Evolutionary conservation across 129 eudicot genomes (phyloP).

Genomic region (Tagetes erecta): DNA sequence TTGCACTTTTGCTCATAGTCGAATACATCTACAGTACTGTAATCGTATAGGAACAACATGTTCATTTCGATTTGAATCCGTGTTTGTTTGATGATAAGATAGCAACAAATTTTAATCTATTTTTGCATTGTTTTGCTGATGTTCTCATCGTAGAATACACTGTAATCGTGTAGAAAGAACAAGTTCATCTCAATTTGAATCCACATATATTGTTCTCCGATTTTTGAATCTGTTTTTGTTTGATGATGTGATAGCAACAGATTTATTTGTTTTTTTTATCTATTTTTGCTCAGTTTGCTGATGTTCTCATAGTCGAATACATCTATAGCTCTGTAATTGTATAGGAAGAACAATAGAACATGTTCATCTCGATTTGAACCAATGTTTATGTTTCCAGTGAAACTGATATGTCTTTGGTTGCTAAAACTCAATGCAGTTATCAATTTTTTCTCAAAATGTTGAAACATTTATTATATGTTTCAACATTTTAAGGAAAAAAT

Average conservation of each 20-base stretch:
- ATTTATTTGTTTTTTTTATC: background rate
- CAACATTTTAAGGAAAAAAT: background rate
- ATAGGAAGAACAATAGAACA: constrained; percentile 11
- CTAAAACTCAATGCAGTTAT: constrained; percentile 1
- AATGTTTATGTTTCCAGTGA: background rate
- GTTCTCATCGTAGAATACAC: too few species aligned
- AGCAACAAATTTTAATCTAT: too few species aligned
- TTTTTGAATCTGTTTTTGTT: background rate
- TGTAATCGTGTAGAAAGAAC: too few species aligned
- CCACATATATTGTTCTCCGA: background rate
- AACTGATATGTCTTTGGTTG: background rate
- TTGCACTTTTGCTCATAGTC: background rate
- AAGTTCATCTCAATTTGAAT: too few species aligned
- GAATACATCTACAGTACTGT: background rate
- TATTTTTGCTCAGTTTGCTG: background rate
- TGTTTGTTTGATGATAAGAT: background rate
- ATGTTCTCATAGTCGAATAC: background rate
- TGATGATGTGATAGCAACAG: background rate
- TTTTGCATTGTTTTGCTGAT: too few species aligned
- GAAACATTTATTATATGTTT: background rate
- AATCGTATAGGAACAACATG: constrained; percentile 5
- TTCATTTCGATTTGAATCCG: constrained; percentile 8
- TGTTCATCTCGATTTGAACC: constrained; percentile 11
- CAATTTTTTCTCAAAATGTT: background rate
- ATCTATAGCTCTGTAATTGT: background rate